These are phyloP conservation scores for Lyophyllum semitale DNA, from an alignment of 768 basidiomycete genomes.

Conservation along the genomic window DNA sequence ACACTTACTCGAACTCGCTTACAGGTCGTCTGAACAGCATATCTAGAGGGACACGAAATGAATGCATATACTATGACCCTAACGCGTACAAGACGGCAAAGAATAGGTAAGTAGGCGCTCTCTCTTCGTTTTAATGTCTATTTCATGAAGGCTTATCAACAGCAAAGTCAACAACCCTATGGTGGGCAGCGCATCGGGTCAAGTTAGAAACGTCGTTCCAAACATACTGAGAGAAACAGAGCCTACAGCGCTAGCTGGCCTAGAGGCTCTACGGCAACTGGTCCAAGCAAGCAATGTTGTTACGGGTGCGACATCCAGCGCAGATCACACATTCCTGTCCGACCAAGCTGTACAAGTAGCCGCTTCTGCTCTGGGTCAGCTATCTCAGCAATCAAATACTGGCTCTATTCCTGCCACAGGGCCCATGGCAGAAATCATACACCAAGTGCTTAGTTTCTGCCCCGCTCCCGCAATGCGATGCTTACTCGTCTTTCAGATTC, in stretches of 20 bases:
- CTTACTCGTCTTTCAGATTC: not conserved
- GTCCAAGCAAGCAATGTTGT: conserved; percentile 14
- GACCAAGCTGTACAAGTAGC: conserved; percentile 11
- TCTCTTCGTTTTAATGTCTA: not conserved
- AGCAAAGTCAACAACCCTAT: not conserved
- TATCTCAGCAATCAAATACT: conserved; percentile 10
- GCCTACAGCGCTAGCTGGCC: conserved; percentile 9
- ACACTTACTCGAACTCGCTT: not conserved
- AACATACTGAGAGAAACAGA: conserved; percentile 1
- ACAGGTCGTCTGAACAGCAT: not conserved
- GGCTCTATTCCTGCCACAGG: not conserved
- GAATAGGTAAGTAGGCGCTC: conserved; percentile 1
- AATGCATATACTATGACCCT: conserved; percentile 9
- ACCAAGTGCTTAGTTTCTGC: conserved; percentile 5
- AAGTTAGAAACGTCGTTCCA: not conserved
- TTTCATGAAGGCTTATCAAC: not conserved
- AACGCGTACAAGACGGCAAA: not conserved
- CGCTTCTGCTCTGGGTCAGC: conserved; percentile 10
- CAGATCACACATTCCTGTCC: not conserved
- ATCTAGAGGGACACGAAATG: conserved; percentile 3
- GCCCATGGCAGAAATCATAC: conserved; percentile 9
- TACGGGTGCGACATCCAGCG: not conserved
- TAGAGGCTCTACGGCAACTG: conserved; percentile 14
- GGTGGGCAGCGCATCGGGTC: not conserved
- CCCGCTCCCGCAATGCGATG: not conserved